Base-by-base conservation (phyloP, 2,329 filamentous ascomycete genomes). In the Xylariomycetidae sp. region DNA sequence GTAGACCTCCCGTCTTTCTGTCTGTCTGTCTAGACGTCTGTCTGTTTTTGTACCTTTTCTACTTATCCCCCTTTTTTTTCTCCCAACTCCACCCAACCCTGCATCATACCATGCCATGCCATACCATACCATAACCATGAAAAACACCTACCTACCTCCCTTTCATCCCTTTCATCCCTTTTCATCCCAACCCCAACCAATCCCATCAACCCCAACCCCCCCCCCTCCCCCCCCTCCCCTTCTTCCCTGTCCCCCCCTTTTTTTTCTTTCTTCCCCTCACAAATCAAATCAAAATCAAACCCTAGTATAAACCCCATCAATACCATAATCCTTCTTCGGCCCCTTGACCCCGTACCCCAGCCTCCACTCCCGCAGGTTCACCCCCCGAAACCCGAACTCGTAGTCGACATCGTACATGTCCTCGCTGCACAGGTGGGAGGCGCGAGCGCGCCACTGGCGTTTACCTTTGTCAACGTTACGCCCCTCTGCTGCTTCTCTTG, bases 381-480 rank as follows among this genome's bases (percentile, higher is more conserved):
- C 64, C 10, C 73, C 76, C 30, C 66, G 55, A 45, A 80, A 83
- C 7, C 57, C 58, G 57, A 89, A 89, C 40, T 77, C 70, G 55
- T 87, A 88, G 27, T 67, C 63, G 25, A 84, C 80, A 36, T 83
- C 69, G 50, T 88, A 88, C 44, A 77, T 77, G 49, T 89, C 84
- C 16, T 82, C 70, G 15, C 79, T 70, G 52, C 85, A 88, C 14
- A 86, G 60, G 54, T 89, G 84, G 10, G 77, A 74, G 0, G 81
- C 78, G 45, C 69, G 77, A 0, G 82, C 84, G 26, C 63, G 58
- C 77, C 82, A 85, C 1, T 71, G 72, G 34, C 61, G 60, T 0
- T 55, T 48, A 0, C 53, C 43, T 4, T 54, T 50, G 3, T 55
- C 45, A 4, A 55, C 51, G 9, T 45, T 33, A 18, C 27, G 27